These are phyloP conservation scores for Lactarius sp. DNA, from an alignment of 768 basidiomycete species.

Conservation along the genomic window DNA sequence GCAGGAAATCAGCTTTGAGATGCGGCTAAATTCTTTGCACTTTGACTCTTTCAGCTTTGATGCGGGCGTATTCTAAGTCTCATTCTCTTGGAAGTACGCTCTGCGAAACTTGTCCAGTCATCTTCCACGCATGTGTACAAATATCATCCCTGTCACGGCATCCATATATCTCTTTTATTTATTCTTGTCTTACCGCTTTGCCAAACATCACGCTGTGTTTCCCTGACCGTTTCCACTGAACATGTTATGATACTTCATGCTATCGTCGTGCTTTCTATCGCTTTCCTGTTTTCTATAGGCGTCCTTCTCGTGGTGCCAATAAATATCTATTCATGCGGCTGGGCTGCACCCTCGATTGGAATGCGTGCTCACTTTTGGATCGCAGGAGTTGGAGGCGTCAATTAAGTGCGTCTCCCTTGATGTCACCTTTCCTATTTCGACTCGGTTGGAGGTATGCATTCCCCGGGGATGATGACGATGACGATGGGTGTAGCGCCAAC, in stretches of 20 bases:
- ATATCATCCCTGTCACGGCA: slow-evolving; percentile 15
- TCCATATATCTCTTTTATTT: slow-evolving; percentile 3
- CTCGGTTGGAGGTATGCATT: too few species aligned
- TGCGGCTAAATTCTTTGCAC: slow-evolving; percentile 67
- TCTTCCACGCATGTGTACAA: slow-evolving; percentile 15
- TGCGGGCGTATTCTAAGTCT: slow-evolving; percentile 45
- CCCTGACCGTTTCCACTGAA: background rate
- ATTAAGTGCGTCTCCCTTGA: too few species aligned
- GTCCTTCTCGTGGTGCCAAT: background rate
- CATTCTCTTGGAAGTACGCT: background rate
- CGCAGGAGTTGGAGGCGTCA: background rate
- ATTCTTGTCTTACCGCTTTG: slow-evolving; percentile 2
- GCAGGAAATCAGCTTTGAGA: slow-evolving; percentile 50
- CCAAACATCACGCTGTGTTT: slow-evolving; percentile 10
- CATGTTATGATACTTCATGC: slow-evolving; percentile 9
- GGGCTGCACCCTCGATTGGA: slow-evolving; percentile 14
- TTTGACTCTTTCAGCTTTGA: slow-evolving; percentile 71
- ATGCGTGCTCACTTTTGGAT: slow-evolving; percentile 16
- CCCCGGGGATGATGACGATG: too few species aligned
- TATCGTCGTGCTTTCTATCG: slow-evolving; percentile 11
- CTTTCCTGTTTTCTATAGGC: background rate
- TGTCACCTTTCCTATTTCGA: too few species aligned
- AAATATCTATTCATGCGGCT: slow-evolving; percentile 20
- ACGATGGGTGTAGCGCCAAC: too few species aligned
- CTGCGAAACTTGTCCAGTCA: slow-evolving; percentile 4